Conservation (phyloP, 306 rosid genomes). For the Malus sieversii region DNA sequence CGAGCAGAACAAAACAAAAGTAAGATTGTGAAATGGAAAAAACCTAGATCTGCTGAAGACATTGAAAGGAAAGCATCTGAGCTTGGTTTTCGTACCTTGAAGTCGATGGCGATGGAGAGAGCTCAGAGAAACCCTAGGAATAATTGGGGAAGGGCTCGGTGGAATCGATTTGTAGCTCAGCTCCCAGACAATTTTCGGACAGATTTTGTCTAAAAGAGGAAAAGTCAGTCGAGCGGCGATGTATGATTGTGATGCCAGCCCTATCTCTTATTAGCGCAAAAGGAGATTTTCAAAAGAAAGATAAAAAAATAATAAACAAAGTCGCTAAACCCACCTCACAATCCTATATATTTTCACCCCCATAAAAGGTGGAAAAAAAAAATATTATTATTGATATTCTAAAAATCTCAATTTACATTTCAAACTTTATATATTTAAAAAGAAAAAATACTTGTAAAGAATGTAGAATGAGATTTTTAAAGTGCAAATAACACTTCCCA, state of each 20-base stretch:
- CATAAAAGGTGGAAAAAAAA: too few relatives aligned
- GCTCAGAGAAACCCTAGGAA: constrained; percentile 15
- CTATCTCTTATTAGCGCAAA: background rate
- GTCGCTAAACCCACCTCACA: too few relatives aligned
- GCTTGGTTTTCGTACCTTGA: constrained; percentile 29
- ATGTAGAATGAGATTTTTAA: too few relatives aligned
- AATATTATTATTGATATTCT: too few relatives aligned
- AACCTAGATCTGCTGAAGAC: constrained; percentile 15
- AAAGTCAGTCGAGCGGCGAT: background rate
- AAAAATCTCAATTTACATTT: too few relatives aligned
- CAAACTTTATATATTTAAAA: too few relatives aligned
- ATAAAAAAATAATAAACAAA: background rate
- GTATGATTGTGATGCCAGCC: background rate
- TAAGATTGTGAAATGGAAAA: background rate
- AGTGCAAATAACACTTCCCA: too few relatives aligned
- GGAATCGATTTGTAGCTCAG: background rate
- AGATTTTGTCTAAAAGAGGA: background rate
- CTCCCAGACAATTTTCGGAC: background rate
- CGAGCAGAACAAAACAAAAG: background rate
- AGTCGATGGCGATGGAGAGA: background rate
- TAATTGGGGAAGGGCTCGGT: background rate
- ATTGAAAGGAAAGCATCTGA: background rate
- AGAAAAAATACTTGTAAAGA: too few relatives aligned
- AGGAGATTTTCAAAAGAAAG: background rate
- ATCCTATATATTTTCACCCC: too few relatives aligned